Base-by-base conservation (phyloP, 306 rosid species). In the Vigna radiata region DNA sequence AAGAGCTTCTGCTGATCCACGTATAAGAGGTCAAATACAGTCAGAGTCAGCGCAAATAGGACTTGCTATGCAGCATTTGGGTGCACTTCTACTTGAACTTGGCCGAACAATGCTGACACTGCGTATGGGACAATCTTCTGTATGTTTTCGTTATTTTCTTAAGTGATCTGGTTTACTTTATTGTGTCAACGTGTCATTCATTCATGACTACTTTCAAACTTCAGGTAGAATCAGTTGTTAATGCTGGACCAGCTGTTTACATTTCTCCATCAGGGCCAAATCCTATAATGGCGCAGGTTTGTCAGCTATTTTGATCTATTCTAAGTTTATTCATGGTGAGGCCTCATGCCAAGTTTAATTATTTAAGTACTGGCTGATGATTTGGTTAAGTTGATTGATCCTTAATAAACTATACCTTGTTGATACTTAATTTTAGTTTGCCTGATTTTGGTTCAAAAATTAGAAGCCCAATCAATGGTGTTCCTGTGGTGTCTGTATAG, bases 241-340 rank as follows among this genome's bases (percentile, higher is more conserved):
- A 96, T 78, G 85, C 98, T 77, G 99, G 99, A 79, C 99, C 99
- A 25, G 94, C 99, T 55, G 96, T 96, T 79, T 96, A 96, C 79
- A 88, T 96, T 58, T 96, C 99, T 63, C 93, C 98, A 31, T 82
- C 89, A 59, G 99, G 99, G 66, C 99, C 99, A 63, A 96, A 92
- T 87, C 98, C 99, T 65, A 85, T 96, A 56, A 92, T 96, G 99
- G 99, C 85, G 81, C 99, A 96, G 99, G 99, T 96, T 83, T 67
- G 96, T 76, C 76, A 68, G 70, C 79, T 52, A 55, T 17, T 73
- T 59, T 63, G 17, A 31, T 72, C 19, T 63, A 13, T 68, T 70
- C 16, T 70, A 18, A 36, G 66, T 47, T 71, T 25, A 33, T 63
- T 7, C 21, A 31, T 31, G 75, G 49, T 47, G 64, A 48, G 55